Evolutionary conservation across 345 rosid genomes (phyloP).

Genomic region (Odontarrhena argentea): DNA sequence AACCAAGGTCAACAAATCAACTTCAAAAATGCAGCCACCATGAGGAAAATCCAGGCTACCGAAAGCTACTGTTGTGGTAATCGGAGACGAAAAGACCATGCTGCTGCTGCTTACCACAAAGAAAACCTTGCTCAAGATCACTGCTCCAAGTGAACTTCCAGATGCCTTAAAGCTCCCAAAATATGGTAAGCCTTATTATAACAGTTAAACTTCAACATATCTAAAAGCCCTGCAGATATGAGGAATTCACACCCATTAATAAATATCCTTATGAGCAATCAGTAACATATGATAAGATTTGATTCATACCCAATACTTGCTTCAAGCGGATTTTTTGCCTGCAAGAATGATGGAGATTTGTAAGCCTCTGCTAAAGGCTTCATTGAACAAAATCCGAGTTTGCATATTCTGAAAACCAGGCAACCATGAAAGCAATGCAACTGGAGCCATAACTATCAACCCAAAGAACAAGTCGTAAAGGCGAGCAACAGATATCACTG

Average conservation of each 20-base stretch:
- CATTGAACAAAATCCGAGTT: slow-evolving; percentile 82
- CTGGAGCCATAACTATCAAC: slow-evolving; percentile 76
- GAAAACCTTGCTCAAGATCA: not conserved
- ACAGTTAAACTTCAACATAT: slow-evolving; percentile 3
- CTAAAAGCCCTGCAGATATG: slow-evolving; percentile 18
- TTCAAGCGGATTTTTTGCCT: slow-evolving; percentile 65
- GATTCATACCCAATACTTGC: slow-evolving; percentile 27
- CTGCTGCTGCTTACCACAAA: slow-evolving; percentile 6
- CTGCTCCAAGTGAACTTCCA: slow-evolving; percentile 13
- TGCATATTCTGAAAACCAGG: slow-evolving; percentile 97
- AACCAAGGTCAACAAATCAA: slow-evolving; percentile 8
- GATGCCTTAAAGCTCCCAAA: slow-evolving; percentile 11
- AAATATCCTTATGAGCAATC: not conserved
- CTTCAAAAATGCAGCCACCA: slow-evolving; percentile 24
- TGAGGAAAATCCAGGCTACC: not conserved
- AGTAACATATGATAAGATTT: slow-evolving; percentile 7
- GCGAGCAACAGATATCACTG: slow-evolving; percentile 79
- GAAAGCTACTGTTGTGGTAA: not conserved
- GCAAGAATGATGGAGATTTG: slow-evolving; percentile 79
- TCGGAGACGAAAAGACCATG: not conserved
- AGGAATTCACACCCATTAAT: not conserved
- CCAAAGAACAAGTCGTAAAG: slow-evolving; percentile 79
- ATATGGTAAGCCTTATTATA: slow-evolving; percentile 2
- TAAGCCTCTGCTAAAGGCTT: slow-evolving; percentile 90
- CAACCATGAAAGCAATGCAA: slow-evolving; percentile 89